Conservation (phyloP, 192 early-diverging fungal species). For the Mycoemilia scoparia region DNA sequence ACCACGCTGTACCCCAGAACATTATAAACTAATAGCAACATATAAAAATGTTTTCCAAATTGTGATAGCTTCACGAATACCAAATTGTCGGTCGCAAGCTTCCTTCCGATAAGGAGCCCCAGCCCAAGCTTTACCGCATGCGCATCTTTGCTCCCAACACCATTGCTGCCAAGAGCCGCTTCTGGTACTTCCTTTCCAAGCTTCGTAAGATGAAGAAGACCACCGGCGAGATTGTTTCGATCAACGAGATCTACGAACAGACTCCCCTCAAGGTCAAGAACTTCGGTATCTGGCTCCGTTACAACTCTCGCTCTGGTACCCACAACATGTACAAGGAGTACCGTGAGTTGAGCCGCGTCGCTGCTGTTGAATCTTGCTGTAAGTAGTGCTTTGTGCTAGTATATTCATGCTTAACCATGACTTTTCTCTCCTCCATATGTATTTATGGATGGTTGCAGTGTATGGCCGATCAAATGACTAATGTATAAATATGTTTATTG, state of each 20-base stretch:
- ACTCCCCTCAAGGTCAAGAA: conserved; percentile 84
- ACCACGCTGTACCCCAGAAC: too few species aligned
- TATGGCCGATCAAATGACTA: too few species aligned
- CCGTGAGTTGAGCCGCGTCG: conserved; percentile 80
- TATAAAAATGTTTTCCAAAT: not conserved
- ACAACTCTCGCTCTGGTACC: conserved; percentile 97
- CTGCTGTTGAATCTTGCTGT: conserved; percentile 50
- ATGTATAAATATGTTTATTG: not conserved
- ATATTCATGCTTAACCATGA: too few species aligned
- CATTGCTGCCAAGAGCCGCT: conserved; percentile 95
- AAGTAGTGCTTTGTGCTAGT: conserved; percentile 19
- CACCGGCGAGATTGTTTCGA: conserved; percentile 89
- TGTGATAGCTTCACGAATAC: conserved; percentile 38
- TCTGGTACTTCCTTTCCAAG: conserved; percentile 99
- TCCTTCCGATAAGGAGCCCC: conserved; percentile 77
- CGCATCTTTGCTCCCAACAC: conserved; percentile 97
- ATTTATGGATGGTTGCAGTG: too few species aligned
- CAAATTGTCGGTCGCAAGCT: conserved; percentile 91
- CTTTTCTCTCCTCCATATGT: too few species aligned
- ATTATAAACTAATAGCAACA: too few species aligned
- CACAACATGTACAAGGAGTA: conserved; percentile 99
- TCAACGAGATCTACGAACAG: conserved; percentile 97
- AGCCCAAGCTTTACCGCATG: conserved; percentile 96
- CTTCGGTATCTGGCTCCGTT: conserved; percentile 98
- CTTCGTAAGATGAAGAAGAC: conserved; percentile 99